A percentile compares a stretch with the other conserved stretches of the same genome.
These are phyloP conservation scores for Rutstroemia sp. DNA, from an alignment of 2,329 filamentous ascomycete genomes.

Conservation along the genomic window DNA sequence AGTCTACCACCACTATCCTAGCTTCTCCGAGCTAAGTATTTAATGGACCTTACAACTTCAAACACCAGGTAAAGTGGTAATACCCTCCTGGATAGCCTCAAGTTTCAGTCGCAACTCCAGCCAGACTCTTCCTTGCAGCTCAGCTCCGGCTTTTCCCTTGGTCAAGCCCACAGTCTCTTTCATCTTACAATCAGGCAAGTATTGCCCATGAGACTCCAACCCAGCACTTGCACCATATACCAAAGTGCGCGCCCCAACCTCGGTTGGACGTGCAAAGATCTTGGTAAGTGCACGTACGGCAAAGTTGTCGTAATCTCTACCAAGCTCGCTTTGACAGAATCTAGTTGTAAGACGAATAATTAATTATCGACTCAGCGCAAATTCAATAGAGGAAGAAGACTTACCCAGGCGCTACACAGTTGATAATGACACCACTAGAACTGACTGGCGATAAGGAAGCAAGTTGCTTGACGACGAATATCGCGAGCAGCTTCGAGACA, in stretches of 20 bases:
- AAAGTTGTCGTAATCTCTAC: not conserved
- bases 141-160: not conserved
- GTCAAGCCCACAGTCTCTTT: not conserved
- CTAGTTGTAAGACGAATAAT: not conserved
- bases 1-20: too few relatives aligned
- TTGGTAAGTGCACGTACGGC: not conserved
- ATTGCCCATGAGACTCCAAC: constrained; percentile 38
- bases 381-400: not conserved
- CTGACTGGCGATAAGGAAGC: constrained; percentile 14
- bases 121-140: not conserved
- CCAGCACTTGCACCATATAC: constrained; percentile 34
- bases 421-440: not conserved
- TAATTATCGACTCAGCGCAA: not conserved
- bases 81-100: not conserved
- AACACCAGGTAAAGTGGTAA: not conserved
- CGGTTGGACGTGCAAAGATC: constrained; percentile 34
- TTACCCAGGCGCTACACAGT: not conserved
- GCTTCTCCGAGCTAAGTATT: too few relatives aligned
- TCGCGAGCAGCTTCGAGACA: constrained; percentile 40
- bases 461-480: constrained; percentile 35
- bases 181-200: constrained; percentile 32
- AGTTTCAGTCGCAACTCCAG: not conserved
- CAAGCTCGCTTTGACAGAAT: not conserved
- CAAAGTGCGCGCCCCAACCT: constrained; percentile 39
- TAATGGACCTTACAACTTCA: too few relatives aligned